Evolutionary conservation across 306 rosid genomes (phyloP), one percentile per base, ranked within the genome.

Genomic region (Betula pendula): DNA sequence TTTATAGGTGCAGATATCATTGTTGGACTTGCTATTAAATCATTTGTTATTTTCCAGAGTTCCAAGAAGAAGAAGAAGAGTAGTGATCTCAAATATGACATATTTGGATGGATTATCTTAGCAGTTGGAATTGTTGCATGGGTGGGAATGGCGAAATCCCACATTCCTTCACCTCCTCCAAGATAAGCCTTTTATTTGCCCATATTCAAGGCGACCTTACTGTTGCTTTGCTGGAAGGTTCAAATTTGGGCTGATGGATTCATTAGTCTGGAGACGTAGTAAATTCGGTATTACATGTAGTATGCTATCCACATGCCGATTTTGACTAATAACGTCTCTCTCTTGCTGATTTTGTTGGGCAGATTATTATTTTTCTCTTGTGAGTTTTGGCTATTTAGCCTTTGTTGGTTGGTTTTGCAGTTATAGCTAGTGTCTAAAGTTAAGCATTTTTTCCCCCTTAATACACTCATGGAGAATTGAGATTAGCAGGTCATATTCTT

Each of bases 21-120:
- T 4, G 40, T 10, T 45, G 8, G 55, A 25, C 12, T 58, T 25
- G 55, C 25, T 19, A 16, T 27, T n/a, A 58, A 77, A 25, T 48
- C 19, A 2, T 44, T 44, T 44, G 27, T 33, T 51, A 55, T 25
- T 35, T 55, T 77, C 66, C 89, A 91, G 96, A 85, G 80, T 77
- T 84, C 91, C 77, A 87, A 87, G 86, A 82, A 51, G 65, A 89
- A 86, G 60, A 90, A 85, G 85, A 83, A 78, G 84, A 91, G 82
- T 81, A 80, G 76, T 75, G 94, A 91, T 70, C 82, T 88, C 44
- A 94, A 81, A 77, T 91, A 94, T 77, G 98, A 94, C 83, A 70
- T 94, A 42, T 77, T 80, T 62, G 98, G 97, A 82, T 94, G 98
- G 98, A 40, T 88, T 71, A 91, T 94, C 76, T 90, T 91, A 79